Base-by-base conservation (phyloP, 2,329 filamentous ascomycete genomes). In the Ascochyta viciae-villosae region DNA sequence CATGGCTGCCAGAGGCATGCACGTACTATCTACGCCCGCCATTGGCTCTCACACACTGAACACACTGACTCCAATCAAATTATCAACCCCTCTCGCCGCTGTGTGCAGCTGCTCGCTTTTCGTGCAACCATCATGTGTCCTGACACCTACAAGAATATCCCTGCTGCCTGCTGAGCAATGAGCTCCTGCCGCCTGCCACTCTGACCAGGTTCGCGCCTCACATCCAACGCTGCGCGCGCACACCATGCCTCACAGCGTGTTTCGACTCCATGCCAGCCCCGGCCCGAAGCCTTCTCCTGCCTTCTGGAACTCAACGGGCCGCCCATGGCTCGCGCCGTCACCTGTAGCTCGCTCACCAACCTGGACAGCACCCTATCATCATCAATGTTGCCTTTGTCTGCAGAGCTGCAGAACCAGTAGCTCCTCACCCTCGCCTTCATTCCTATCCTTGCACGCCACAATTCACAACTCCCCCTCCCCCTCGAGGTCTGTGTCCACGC, bases 281-380 rank as follows among this genome's bases (percentile, higher is more conserved):
- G 29, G 35, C 50, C 43, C 38, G 50, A 53, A 31, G 43, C 39
- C 31, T 43, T 50, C 44, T 46, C 45, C 51, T 54, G 34, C 44
- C 50, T 48, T 58, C 53, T 57, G 50, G 49, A 52, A 52, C 43
- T 47, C 47, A 58, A 49, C 47, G 47, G 53, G 57, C 60, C 60
- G 60, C 43, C 57, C 51, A 45, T 57, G 54, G 60, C 60, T 52
- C 57, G 61, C 57, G 43, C 52, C 57, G 49, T 46, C 49, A 51
- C 40, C 54, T 60, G 59, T 62, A 60, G 59, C 55, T 57, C 52
- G 53, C 57, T 48, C 50, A 47, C 41, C 33, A 50, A 53, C 45
- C 39, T 53, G 35, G 47, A 39, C 47, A 43, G 29, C 19, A 38
- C 43, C 46, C 50, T 54, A 33, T 54, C 50, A 19, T 42, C 19